phyloP scores from a whole-genome alignment of 768 basidiomycete genomes.

The Suillus ampliporus region DNA sequence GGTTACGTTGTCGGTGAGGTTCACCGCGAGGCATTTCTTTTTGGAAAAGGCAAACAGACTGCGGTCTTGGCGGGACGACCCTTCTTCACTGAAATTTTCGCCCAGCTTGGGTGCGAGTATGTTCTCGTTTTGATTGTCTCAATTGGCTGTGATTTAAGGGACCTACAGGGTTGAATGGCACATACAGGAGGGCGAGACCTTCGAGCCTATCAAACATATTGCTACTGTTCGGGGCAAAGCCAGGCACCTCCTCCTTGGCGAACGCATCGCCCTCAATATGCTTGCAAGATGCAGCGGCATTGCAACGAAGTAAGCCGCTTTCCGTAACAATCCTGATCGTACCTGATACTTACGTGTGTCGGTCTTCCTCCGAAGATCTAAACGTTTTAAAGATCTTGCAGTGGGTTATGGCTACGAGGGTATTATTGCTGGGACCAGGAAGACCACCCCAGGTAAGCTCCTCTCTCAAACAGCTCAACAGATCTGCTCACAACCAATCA shows the following conservation, averaged over 20 bases:
- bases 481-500: conserved; percentile 33
- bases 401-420: conserved; percentile 81
- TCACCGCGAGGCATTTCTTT: conserved; percentile 81
- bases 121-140: conserved; percentile 39
- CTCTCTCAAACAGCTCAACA: not conserved
- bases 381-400: conserved; percentile 80
- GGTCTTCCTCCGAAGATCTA: conserved; percentile 62
- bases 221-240: conserved; percentile 93
- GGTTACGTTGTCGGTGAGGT: conserved; percentile 96
- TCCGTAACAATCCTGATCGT: not conserved
- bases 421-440: conserved; percentile 92
- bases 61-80: conserved; percentile 93
- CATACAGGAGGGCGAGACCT: conserved; percentile 79
- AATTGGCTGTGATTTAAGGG: not conserved
- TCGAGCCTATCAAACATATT: conserved; percentile 82
- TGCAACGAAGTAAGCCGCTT: conserved; percentile 78
- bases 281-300: conserved; percentile 96
- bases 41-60: conserved; percentile 84
- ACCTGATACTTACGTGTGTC: not conserved
- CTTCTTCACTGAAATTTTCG: conserved; percentile 93
- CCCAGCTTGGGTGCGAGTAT: conserved; percentile 87
- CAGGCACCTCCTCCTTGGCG: conserved; percentile 86
- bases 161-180: conserved; percentile 89
- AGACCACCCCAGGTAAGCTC: conserved; percentile 85
- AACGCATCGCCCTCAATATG: conserved; percentile 91